Evolutionary conservation across 805 yeast genomes (phyloP).

Genomic region (Yarrowia sp.): DNA sequence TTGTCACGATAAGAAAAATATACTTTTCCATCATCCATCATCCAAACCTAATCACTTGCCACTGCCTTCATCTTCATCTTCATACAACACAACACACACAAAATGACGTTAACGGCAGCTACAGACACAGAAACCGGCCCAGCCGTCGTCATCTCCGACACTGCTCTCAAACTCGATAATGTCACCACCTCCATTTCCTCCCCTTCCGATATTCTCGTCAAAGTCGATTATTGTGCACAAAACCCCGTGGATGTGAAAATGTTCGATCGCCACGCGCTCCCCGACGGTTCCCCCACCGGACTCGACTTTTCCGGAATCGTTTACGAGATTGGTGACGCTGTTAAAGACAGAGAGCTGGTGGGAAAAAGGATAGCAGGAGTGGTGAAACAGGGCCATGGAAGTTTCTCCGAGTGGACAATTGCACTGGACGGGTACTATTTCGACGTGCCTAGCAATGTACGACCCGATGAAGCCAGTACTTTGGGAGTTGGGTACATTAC

Average conservation of each 20-base stretch:
- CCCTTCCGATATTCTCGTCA: not conserved
- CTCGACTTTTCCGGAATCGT: slow-evolving; percentile 6
- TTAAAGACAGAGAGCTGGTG: not conserved
- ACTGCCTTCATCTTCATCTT: not conserved
- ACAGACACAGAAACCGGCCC: slow-evolving; percentile 10
- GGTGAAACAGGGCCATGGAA: not conserved
- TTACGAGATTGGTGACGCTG: slow-evolving; percentile 13
- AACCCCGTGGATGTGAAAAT: slow-evolving; percentile 15
- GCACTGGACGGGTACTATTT: slow-evolving; percentile 11
- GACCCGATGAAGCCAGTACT: not conserved
- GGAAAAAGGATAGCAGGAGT: slow-evolving; percentile 4
- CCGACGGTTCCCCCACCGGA: not conserved
- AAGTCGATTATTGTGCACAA: slow-evolving; percentile 1
- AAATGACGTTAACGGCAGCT: not conserved
- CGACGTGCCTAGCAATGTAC: not conserved
- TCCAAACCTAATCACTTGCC: not conserved
- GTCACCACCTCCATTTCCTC: not conserved
- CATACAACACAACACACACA: not conserved
- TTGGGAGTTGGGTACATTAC: not conserved
- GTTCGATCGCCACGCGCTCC: not conserved
- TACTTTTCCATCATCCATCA: not conserved
- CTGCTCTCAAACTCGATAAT: not conserved
- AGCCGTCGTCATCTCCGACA: not conserved
- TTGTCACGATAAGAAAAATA: too few species aligned
- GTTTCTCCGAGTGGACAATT: slow-evolving; percentile 2